Conservation (phyloP, 73 alveolate genomes). For the Paramecium biaurelia region DNA sequence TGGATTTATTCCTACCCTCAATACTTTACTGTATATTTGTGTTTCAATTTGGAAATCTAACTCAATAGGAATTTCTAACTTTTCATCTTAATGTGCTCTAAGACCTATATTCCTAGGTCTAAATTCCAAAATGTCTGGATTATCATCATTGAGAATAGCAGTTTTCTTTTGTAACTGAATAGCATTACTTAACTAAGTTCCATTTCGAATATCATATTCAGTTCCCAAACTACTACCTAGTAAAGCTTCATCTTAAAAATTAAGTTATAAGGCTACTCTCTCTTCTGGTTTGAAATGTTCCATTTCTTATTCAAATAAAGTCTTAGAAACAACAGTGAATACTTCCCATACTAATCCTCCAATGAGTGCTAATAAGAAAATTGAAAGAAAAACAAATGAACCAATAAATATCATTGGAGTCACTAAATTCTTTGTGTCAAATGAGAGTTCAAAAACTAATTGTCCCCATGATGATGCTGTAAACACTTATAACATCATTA, state of each 20-base stretch:
- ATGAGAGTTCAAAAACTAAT: constrained; percentile 19
- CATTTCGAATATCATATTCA: neutral
- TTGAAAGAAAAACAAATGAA: constrained; percentile 42
- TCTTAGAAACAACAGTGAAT: constrained; percentile 40
- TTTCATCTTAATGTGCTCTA: neutral
- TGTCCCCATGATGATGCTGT: constrained; percentile 54
- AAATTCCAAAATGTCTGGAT: neutral
- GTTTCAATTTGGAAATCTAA: neutral
- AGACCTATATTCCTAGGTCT: neutral
- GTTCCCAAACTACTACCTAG: constrained; percentile 36
- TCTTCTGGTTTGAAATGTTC: neutral
- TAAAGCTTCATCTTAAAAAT: neutral
- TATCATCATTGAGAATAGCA: constrained; percentile 36
- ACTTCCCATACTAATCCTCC: constrained; percentile 68
- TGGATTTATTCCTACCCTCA: neutral
- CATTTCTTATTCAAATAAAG: neutral
- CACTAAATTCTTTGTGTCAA: neutral
- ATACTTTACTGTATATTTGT: neutral
- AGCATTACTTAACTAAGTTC: neutral
- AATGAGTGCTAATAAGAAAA: constrained; percentile 34
- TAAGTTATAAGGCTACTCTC: neutral
- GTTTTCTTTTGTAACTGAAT: neutral
- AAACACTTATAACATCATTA: constrained; percentile 42
- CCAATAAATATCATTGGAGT: constrained; percentile 25
- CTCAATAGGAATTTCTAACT: neutral